Percentiles rank a stretch among this genome's conserved stretches.
Evolutionary conservation across 495 filamentous ascomycete species (phyloP).

Genomic region (Penicillium simplicissimum): DNA sequence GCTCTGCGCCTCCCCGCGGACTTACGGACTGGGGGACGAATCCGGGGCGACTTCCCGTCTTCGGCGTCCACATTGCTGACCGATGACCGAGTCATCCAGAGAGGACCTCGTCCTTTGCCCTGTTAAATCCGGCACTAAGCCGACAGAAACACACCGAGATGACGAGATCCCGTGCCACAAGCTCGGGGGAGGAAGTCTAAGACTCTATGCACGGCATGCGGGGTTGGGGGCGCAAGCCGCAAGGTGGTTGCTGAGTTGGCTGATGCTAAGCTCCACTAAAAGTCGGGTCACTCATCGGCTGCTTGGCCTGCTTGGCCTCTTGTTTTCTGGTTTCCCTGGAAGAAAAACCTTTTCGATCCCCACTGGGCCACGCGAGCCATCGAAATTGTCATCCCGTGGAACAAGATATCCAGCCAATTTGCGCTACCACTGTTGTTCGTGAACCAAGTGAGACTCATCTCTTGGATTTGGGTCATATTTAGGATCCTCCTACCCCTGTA

Average conservation of each 20-base stretch:
- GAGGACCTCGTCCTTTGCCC: neutral
- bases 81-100: neutral
- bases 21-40: neutral
- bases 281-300: neutral
- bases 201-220: neutral
- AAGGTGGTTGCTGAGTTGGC: neutral
- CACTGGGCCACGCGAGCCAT: neutral
- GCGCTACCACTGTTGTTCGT: neutral
- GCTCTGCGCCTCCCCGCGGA: neutral
- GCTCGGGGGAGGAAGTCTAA: constrained; percentile 1
- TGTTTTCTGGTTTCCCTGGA: neutral
- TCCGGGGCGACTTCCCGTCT: neutral
- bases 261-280: constrained; percentile 5
- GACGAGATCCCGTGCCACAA: neutral
- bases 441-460: too few species aligned
- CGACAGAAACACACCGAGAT: neutral
- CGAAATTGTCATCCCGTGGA: neutral
- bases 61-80: neutral
- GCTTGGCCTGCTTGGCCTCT: neutral
- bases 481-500: neutral
- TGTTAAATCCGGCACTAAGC: neutral
- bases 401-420: neutral
- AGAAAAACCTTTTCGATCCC: neutral
- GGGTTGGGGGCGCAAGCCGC: neutral
- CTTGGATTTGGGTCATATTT: neutral